Conservation (phyloP, 2,329 filamentous ascomycete genomes). For the Nothophoma quercina region DNA sequence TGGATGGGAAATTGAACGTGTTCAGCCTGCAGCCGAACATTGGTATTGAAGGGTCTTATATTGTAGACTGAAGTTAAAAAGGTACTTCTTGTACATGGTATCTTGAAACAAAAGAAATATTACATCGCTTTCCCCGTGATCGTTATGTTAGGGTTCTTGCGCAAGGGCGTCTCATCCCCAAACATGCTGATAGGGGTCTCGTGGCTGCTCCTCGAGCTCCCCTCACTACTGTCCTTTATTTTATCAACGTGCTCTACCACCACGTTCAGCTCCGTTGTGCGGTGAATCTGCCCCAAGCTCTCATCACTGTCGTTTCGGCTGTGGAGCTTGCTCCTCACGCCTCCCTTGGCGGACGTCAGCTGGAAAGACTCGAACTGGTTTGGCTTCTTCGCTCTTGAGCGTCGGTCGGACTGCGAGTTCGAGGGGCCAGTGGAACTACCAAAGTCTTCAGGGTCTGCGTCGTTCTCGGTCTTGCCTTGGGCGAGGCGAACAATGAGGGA, state of each 20-base stretch:
- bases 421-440: constrained; percentile 29
- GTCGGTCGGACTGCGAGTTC: constrained; percentile 23
- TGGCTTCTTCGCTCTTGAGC: constrained; percentile 15
- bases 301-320: constrained; percentile 35
- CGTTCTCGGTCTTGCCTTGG: constrained; percentile 37
- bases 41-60: no score
- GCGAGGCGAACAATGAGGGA: constrained; percentile 51
- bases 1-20: not conserved
- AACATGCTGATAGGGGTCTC: constrained; percentile 34
- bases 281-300: constrained; percentile 32
- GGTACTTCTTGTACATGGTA: constrained; percentile 17
- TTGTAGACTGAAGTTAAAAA: no score
- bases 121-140: constrained; percentile 12
- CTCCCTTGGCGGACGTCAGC: constrained; percentile 21
- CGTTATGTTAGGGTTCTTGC: constrained; percentile 20
- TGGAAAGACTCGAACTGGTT: constrained; percentile 28
- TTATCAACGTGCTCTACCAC: constrained; percentile 24
- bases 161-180: constrained; percentile 38
- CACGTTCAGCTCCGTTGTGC: constrained; percentile 36
- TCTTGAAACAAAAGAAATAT: constrained; percentile 11
- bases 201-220: constrained; percentile 28
- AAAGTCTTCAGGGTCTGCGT: constrained; percentile 31
- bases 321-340: constrained; percentile 17
- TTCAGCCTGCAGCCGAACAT: no score
- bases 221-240: constrained; percentile 9